Evolutionary conservation across 305 asterid genomes (phyloP).

Genomic region (Caryopteris hybrid): DNA sequence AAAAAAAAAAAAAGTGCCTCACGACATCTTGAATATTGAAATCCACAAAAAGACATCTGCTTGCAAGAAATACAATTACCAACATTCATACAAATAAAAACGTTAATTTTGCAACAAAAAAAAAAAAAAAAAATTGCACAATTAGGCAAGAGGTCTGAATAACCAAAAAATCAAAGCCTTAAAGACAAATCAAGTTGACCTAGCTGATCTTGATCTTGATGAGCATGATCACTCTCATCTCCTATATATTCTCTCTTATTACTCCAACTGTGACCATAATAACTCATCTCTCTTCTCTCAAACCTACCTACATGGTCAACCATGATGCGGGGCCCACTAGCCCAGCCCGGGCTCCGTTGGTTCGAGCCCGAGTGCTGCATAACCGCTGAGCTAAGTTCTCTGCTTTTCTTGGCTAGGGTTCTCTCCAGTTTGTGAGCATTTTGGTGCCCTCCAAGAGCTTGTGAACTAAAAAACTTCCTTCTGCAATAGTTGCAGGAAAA

Average conservation of each 20-base stretch:
- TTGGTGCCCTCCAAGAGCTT: constrained; percentile 86
- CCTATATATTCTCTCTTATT: background rate
- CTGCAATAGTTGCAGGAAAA: constrained; percentile 78
- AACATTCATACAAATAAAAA: no score
- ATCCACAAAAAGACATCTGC: no score
- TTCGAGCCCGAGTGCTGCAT: constrained; percentile 25
- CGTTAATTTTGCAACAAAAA: background rate
- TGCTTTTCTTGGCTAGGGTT: constrained; percentile 70
- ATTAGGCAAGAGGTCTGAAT: background rate
- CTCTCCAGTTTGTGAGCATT: constrained; percentile 89
- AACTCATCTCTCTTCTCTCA: constrained; percentile 32
- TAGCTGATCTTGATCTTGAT: constrained; percentile 14
- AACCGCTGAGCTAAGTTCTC: constrained; percentile 34
- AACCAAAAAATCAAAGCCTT: constrained; percentile 12
- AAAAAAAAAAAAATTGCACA: background rate
- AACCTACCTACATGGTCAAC: constrained; percentile 22
- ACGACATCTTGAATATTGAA: no score
- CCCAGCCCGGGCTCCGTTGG: constrained; percentile 14
- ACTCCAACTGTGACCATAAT: constrained; percentile 22
- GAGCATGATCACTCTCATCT: background rate
- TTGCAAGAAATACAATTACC: no score
- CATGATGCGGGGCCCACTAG: background rate
- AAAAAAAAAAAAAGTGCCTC: no score
- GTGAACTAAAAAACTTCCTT: constrained; percentile 69
- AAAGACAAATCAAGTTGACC: constrained; percentile 30